Evolutionary conservation across 495 filamentous ascomycete genomes (phyloP).

Genomic region (Alectoria sarmentosa): DNA sequence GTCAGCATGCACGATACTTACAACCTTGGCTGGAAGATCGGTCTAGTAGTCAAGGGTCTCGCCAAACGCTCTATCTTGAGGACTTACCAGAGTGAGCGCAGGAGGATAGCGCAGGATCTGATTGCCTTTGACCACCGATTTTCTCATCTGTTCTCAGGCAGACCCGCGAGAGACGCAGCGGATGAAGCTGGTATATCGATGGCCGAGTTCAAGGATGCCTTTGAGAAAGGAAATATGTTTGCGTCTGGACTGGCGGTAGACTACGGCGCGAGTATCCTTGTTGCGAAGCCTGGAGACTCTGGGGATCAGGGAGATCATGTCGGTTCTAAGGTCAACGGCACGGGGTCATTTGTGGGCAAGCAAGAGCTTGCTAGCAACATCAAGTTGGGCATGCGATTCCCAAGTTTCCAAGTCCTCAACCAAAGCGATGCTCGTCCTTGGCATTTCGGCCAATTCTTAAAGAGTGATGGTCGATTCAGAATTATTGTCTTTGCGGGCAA

Average conservation of each 20-base stretch:
- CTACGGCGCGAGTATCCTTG: constrained; percentile 38
- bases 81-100: constrained; percentile 65
- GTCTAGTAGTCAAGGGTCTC: constrained; percentile 49
- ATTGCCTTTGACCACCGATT: constrained; percentile 64
- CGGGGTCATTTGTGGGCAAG: constrained; percentile 19
- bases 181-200: constrained; percentile 40
- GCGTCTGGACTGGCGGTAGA: constrained; percentile 41
- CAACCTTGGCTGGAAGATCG: constrained; percentile 72
- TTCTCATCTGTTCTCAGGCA: constrained; percentile 44
- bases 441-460: constrained; percentile 43
- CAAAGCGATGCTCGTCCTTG: constrained; percentile 53
- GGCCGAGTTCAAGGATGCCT: constrained; percentile 42
- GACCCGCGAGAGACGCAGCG: constrained; percentile 28
- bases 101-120: constrained; percentile 61
- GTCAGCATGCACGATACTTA: constrained; percentile 56
- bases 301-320: constrained; percentile 6
- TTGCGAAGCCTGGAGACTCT: constrained; percentile 32
- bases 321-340: background rate
- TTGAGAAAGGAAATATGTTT: constrained; percentile 41
- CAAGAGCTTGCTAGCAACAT: constrained; percentile 40
- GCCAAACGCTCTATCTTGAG: constrained; percentile 47
- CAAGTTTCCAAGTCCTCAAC: constrained; percentile 52
- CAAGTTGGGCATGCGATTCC: constrained; percentile 48
- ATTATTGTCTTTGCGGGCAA: constrained; percentile 61
- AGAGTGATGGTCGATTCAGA: constrained; percentile 55